Conservation (phyloP, 495 filamentous ascomycete species). For the Hypoxylon crocopeplum region DNA sequence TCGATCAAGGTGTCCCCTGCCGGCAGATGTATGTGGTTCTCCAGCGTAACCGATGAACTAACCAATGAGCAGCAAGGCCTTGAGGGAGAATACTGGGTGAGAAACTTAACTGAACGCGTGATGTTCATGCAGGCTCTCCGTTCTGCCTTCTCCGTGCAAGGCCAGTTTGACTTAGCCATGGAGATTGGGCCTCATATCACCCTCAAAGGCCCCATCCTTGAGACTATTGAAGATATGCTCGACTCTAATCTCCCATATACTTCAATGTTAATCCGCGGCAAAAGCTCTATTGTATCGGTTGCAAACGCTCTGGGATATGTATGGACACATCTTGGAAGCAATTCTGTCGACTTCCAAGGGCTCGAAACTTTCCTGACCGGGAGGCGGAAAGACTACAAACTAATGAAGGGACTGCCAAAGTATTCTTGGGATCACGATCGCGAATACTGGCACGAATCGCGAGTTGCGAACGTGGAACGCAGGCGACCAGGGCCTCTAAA, state of each 20-base stretch:
- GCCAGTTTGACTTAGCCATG: slow-evolving; percentile 42
- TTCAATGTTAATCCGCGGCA: slow-evolving; percentile 23
- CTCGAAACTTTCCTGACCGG: not conserved
- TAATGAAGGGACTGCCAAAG: not conserved
- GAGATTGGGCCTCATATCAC: slow-evolving; percentile 62
- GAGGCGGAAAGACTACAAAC: not conserved
- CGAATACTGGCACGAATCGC: not conserved
- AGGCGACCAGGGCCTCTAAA: not conserved
- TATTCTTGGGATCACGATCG: not conserved
- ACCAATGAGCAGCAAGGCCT: not conserved
- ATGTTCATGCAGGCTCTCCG: slow-evolving; percentile 55
- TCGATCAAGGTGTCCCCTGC: slow-evolving; percentile 11
- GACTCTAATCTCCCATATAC: slow-evolving; percentile 31
- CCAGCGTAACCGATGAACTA: slow-evolving; percentile 35
- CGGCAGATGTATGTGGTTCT: slow-evolving; percentile 20
- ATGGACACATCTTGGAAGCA: not conserved
- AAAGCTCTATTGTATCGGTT: not conserved
- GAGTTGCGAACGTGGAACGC: not conserved
- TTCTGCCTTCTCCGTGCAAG: not conserved
- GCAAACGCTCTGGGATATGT: not conserved
- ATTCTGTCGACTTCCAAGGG: not conserved
- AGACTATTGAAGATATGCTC: slow-evolving; percentile 32
- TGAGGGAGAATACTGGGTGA: slow-evolving; percentile 50
- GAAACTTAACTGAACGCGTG: slow-evolving; percentile 55
- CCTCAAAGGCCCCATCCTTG: slow-evolving; percentile 45